phyloP scores from a whole-genome alignment of 106 monocot genomes.

The Chionographis japonica region DNA sequence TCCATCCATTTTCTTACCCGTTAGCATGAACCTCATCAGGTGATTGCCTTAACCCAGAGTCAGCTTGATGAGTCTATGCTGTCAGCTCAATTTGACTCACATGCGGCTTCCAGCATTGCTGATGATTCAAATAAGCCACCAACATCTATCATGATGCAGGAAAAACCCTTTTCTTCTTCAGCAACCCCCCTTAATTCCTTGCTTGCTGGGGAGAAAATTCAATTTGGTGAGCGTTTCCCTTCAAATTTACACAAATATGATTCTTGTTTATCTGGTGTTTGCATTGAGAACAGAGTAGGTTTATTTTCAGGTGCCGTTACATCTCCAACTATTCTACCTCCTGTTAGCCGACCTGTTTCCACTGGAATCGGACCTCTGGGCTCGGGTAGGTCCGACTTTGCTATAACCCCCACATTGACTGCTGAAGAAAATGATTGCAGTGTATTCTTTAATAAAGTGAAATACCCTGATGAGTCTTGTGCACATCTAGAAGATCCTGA shows the following conservation, averaged over 20 bases:
- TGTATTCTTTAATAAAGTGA: conserved; percentile 61
- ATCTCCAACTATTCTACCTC: conserved; percentile 47
- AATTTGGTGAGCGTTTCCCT: conserved; percentile 67
- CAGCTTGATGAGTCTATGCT: conserved; percentile 84
- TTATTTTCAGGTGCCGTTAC: conserved; percentile 63
- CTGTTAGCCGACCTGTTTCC: conserved; percentile 39
- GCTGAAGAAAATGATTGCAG: conserved; percentile 13
- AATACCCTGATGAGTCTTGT: conserved; percentile 32
- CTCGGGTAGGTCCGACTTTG: conserved; percentile 34
- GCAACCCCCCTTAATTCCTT: conserved; percentile 61
- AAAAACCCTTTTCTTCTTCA: conserved; percentile 42
- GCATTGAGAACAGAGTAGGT: not conserved
- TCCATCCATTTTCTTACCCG: not conserved
- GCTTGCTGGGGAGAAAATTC: conserved; percentile 86
- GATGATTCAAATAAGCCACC: conserved; percentile 31
- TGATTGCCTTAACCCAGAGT: conserved; percentile 66
- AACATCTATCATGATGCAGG: conserved; percentile 22
- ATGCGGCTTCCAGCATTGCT: conserved; percentile 25
- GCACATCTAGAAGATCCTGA: conserved; percentile 63
- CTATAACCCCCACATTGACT: conserved; percentile 21
- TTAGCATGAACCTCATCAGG: conserved; percentile 27
- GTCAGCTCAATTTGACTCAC: conserved; percentile 44
- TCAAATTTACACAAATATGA: not conserved
- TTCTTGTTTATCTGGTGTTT: not conserved
- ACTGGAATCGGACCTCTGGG: conserved; percentile 47